Conservation (phyloP, 31 red algal species). For the Odonthalia washingtoniensis region DNA sequence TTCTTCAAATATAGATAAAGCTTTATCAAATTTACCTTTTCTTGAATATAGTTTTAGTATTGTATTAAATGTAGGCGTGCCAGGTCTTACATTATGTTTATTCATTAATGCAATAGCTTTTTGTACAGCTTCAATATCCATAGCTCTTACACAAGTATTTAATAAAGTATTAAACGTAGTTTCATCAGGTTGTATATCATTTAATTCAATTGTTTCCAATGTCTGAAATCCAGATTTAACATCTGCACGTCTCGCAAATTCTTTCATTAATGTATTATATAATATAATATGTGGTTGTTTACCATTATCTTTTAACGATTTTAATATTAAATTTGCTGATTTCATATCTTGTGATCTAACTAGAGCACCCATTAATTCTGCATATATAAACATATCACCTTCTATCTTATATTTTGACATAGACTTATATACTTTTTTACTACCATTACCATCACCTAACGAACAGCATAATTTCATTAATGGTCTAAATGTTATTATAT, state of each 20-base stretch:
- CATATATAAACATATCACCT: conserved; percentile 85
- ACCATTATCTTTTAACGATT: conserved; percentile 38
- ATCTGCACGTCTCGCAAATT: conserved; percentile 61
- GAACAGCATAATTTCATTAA: conserved; percentile 79
- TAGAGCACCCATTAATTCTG: conserved; percentile 77
- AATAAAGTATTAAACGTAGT: conserved; percentile 78
- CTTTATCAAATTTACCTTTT: conserved; percentile 66
- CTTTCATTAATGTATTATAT: conserved; percentile 83
- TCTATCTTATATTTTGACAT: conserved; percentile 52
- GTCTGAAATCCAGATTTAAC: conserved; percentile 55
- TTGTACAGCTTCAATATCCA: conserved; percentile 56
- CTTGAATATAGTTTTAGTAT: conserved; percentile 69
- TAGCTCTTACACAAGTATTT: conserved; percentile 73
- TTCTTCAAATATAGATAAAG: conserved; percentile 73
- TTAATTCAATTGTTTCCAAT: conserved; percentile 42
- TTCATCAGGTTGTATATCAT: conserved; percentile 60
- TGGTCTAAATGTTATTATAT: conserved; percentile 80
- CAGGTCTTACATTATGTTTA: conserved; percentile 65
- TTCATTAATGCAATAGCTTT: conserved; percentile 72
- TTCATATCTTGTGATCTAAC: conserved; percentile 60
- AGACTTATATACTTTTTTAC: conserved; percentile 52
- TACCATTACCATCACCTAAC: conserved; percentile 46
- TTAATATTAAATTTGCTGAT: conserved; percentile 54
- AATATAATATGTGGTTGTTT: conserved; percentile 70
- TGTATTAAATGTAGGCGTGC: conserved; percentile 81